Base-by-base conservation (phyloP, 2,329 filamentous ascomycete genomes). In the Teratosphaeriaceae sp. region DNA sequence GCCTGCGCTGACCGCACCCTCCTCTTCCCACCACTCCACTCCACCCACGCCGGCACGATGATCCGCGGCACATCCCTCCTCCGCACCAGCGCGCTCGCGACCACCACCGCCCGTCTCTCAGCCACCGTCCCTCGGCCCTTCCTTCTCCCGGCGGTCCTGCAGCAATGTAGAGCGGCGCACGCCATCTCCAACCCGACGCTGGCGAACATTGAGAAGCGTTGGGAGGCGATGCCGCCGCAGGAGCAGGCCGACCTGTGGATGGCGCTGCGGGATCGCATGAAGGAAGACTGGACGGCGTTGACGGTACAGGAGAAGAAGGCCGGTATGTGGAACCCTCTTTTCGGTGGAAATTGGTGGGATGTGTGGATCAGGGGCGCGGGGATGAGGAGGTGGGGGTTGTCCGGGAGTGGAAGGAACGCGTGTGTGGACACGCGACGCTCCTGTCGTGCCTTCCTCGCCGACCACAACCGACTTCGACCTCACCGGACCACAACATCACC, bases 241-340 rank as follows among this genome's bases (percentile, higher is more conserved):
- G 92, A 98, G 80, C 92, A 98, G 81, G 92, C 92, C 57, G 92
- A 98, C 66, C 76, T 98, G 61, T 98, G 92, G 92, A 98, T 98
- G 92, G 77, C 85, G 59, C 77, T 98, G 69, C 82, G 92, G 70
- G 92, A 98, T 74, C 85, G 92, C 65, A 98, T 98, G 92, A 96
- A 95, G 85, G 82, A 79, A 61, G 88, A 88, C 76, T 98, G 92
- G 92, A 80, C 84, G 65, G 88, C 97, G 65, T 75, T 98, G 74
- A 96, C 92, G 40, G 58, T 94, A 63, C 85, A 92, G 71, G 92
- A 98, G 80, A 95, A 98, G 86, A 97, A 94, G 78, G 92, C 92
- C 60, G 90, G 92, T 60, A 58, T 26, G 57, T 59, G 5, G 22
- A 12, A 13, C 4, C 22, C 9, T 8, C 19, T 23, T 15, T 19